Evolutionary conservation across 495 filamentous ascomycete genomes (phyloP).

Genomic region (Hypomontagnella submonticulosa): DNA sequence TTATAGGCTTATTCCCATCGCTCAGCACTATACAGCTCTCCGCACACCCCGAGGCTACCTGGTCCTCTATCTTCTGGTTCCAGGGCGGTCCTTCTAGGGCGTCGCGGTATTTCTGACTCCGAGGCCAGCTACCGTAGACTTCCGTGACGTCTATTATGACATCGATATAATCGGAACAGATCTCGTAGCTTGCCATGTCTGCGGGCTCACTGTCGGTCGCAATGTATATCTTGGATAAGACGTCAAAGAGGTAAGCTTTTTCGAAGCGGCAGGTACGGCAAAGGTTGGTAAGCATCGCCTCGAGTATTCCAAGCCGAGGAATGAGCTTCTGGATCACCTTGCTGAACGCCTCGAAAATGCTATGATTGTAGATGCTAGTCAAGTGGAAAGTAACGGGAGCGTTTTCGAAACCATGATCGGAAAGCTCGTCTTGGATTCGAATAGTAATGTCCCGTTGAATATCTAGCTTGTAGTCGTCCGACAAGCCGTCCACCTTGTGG

Average conservation of each 20-base stretch:
- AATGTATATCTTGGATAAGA: slow-evolving; percentile 97
- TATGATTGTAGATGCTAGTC: slow-evolving; percentile 97
- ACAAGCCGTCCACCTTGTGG: slow-evolving; percentile 95
- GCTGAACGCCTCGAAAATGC: slow-evolving; percentile 96
- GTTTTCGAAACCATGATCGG: slow-evolving; percentile 90
- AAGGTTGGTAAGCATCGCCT: slow-evolving; percentile 89
- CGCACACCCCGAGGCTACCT: slow-evolving; percentile 71
- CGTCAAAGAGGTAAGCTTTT: slow-evolving; percentile 97
- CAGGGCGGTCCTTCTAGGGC: slow-evolving; percentile 68
- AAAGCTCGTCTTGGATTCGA: slow-evolving; percentile 95
- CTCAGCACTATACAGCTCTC: slow-evolving; percentile 83
- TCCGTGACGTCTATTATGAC: slow-evolving; percentile 96
- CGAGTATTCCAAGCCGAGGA: slow-evolving; percentile 88
- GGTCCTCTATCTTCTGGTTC: slow-evolving; percentile 71
- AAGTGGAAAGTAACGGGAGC: slow-evolving; percentile 91
- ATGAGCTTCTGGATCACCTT: slow-evolving; percentile 98
- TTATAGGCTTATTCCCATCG: slow-evolving; percentile 81
- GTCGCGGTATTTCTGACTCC: slow-evolving; percentile 61
- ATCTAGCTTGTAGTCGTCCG: slow-evolving; percentile 93
- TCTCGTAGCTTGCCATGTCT: slow-evolving; percentile 93
- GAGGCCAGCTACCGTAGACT: slow-evolving; percentile 83
- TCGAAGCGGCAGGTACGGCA: slow-evolving; percentile 91
- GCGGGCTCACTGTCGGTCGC: slow-evolving; percentile 93
- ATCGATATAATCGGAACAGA: slow-evolving; percentile 97
- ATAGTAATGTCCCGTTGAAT: slow-evolving; percentile 95